phyloP scores from a whole-genome alignment of 1,284 basidiomycete species.

The Fomitopsis betulina region DNA sequence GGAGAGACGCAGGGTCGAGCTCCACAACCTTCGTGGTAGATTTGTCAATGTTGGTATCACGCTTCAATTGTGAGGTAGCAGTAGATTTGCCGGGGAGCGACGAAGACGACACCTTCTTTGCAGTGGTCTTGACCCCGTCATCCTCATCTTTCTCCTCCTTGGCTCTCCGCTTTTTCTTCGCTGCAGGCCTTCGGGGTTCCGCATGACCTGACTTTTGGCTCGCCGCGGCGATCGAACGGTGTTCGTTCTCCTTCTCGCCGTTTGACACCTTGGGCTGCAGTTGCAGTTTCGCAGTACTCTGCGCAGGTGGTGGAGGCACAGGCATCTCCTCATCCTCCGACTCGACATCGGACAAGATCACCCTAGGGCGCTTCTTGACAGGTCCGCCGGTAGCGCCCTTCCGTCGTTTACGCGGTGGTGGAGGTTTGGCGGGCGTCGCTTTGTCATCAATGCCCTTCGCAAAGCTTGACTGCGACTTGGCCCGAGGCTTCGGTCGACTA shows the following conservation, averaged over 20 bases:
- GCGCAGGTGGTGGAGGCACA: not conserved
- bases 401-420: not conserved
- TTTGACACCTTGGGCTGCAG: not conserved
- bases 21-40: not conserved
- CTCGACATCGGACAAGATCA: constrained; percentile 16
- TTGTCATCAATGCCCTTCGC: not conserved
- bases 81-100: not conserved
- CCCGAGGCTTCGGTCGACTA: not conserved
- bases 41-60: not conserved
- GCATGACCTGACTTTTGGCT: not conserved
- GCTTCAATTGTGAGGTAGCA: not conserved
- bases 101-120: not conserved
- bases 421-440: not conserved
- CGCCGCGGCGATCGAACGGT: not conserved
- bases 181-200: constrained; percentile 3
- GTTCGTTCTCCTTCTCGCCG: constrained; percentile 8
- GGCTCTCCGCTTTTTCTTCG: constrained; percentile 6
- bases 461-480: not conserved
- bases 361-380: constrained; percentile 12
- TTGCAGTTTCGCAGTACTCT: not conserved
- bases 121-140: no score
- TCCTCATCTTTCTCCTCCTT: not conserved
- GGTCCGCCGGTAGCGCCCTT: not conserved
- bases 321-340: constrained; percentile 6
- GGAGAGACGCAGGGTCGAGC: constrained; percentile 9